A percentile compares a stretch with the other conserved stretches of the same genome.
Conservation (phyloP, 139 green algal genomes). For the Gonium pectorale region DNA sequence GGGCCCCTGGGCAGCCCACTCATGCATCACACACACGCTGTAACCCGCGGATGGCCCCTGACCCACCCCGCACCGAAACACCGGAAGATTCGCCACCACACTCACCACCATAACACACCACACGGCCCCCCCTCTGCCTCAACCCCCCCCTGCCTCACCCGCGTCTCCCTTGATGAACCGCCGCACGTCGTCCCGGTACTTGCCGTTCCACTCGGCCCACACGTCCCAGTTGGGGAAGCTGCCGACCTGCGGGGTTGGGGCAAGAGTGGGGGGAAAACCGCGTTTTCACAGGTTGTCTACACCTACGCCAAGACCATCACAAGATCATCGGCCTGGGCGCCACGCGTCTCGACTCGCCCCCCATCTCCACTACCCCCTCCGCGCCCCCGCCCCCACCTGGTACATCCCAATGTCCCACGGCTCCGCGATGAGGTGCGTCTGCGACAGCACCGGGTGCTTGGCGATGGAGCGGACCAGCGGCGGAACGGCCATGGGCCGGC, state of each 20-base stretch:
- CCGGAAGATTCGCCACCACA: no score
- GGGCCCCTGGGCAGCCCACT: no score
- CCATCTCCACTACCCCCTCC: neutral
- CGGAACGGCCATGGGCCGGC: conserved; percentile 81
- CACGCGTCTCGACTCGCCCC: neutral
- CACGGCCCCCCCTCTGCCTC: neutral
- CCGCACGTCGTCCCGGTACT: conserved; percentile 89
- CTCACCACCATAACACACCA: neutral
- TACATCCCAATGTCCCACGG: conserved; percentile 95
- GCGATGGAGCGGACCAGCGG: conserved; percentile 87
- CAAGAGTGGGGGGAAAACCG: neutral
- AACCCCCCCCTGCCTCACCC: conserved; percentile 9
- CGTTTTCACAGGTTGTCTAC: no score
- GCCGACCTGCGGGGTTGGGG: conserved; percentile 76
- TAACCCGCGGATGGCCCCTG: no score
- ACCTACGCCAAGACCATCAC: no score
- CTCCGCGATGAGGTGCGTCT: conserved; percentile 92
- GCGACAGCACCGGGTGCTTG: conserved; percentile 86
- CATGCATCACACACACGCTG: no score
- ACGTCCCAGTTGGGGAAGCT: conserved; percentile 93
- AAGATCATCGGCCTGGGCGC: no score
- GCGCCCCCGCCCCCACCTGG: conserved; percentile 58
- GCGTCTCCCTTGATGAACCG: conserved; percentile 78
- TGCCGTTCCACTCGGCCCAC: conserved; percentile 96
- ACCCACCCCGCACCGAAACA: no score